Evolutionary conservation across 306 rosid species (phyloP).

Genomic region (Geum urbanum): DNA sequence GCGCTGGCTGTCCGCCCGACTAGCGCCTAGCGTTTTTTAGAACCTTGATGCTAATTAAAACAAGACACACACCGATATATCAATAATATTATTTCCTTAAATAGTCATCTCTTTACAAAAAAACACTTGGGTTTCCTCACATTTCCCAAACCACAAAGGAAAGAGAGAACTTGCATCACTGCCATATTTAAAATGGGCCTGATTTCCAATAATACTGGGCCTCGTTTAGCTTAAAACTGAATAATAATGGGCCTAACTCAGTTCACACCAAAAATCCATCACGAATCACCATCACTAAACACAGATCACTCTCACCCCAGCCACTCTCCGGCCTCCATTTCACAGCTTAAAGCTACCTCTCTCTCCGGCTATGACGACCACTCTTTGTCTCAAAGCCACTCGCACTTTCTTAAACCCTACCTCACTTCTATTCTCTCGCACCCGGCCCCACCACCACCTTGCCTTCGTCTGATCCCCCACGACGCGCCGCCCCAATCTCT

Average conservation of each 20-base stretch:
- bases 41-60: no score
- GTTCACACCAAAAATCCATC: neutral
- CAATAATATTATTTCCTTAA: no score
- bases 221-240: neutral
- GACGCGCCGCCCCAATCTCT: neutral
- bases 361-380: neutral
- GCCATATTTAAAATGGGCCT: no score
- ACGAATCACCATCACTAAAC: neutral
- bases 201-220: no score
- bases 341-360: neutral
- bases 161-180: no score
- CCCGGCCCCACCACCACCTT: no score
- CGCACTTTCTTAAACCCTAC: constrained; percentile 3
- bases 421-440: constrained; percentile 19
- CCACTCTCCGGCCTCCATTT: neutral
- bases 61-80: no score
- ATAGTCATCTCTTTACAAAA: no score
- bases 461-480: neutral
- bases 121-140: no score
- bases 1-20: no score
- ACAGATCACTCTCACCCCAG: neutral
- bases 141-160: no score
- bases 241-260: neutral
- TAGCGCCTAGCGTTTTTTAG: no score
- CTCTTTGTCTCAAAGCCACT: constrained; percentile 23